Conservation (phyloP, 768 basidiomycete genomes). For the Lactarius sanguifluus region DNA sequence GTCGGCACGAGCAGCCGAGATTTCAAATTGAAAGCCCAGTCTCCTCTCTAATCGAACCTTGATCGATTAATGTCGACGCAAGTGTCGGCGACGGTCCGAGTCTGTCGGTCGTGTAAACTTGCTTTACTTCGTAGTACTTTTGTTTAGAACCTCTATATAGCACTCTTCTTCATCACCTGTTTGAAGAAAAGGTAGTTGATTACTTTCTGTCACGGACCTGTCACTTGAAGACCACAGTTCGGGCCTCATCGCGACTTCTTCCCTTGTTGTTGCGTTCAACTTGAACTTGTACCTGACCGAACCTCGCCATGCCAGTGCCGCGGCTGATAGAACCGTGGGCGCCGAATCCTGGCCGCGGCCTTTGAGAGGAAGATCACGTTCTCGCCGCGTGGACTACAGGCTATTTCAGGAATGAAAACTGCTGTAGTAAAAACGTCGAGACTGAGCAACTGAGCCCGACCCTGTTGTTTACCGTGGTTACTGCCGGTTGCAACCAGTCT, state of each 20-base stretch:
- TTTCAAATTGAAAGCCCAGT: constrained; percentile 11
- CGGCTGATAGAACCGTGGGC: background rate
- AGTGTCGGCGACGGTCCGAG: background rate
- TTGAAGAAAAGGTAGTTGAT: background rate
- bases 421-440: background rate
- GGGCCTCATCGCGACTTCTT: background rate
- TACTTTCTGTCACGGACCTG: background rate
- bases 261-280: background rate
- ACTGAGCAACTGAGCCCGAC: background rate
- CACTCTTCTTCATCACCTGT: background rate
- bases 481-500: too few species aligned
- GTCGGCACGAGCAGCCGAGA: constrained; percentile 34
- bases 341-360: background rate
- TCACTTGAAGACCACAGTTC: background rate
- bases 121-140: background rate
- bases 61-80: background rate
- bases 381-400: background rate
- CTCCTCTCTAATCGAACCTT: background rate
- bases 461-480: too few species aligned
- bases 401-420: background rate
- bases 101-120: background rate
- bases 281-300: background rate
- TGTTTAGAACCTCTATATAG: background rate
- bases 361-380: background rate
- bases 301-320: too few species aligned